Percentiles rank a stretch among this genome's conserved stretches.
These are phyloP conservation scores for Jaenimonas drosophilae DNA, from an alignment of 208 protist species.

Conservation along the genomic window DNA sequence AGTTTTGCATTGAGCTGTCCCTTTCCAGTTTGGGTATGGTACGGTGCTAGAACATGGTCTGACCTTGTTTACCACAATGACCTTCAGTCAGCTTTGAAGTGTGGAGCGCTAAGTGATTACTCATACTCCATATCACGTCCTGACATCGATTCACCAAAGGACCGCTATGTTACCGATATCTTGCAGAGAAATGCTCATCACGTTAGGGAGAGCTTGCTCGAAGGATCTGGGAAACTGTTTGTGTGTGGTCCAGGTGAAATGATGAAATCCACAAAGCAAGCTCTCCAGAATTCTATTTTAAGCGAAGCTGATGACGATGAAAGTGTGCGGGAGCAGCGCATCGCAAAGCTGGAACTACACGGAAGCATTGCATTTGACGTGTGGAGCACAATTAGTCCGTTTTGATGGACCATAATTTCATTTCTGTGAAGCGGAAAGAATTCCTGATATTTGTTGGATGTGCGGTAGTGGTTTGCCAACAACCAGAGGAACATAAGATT, in stretches of 20 bases:
- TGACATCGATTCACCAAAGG: background rate
- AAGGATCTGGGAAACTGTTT: conserved; percentile 34
- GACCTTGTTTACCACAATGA: conserved; percentile 72
- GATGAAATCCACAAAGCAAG: conserved; percentile 32
- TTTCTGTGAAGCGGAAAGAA: background rate
- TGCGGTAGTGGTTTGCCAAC: no score
- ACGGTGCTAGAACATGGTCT: conserved; percentile 36
- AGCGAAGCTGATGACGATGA: conserved; percentile 55
- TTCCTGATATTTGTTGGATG: conserved; percentile 1
- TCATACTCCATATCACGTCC: conserved; percentile 44
- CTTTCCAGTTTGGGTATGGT: conserved; percentile 55
- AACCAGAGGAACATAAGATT: no score
- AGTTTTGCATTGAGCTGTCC: background rate
- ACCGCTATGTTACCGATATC: conserved; percentile 56
- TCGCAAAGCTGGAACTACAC: conserved; percentile 41
- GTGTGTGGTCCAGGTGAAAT: conserved; percentile 53
- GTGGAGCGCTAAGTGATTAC: conserved; percentile 46
- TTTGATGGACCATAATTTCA: conserved; percentile 6
- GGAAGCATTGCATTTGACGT: conserved; percentile 60
- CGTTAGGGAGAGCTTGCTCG: conserved; percentile 16
- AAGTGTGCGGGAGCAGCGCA: conserved; percentile 51
- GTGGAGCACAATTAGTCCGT: conserved; percentile 58
- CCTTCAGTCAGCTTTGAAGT: conserved; percentile 20
- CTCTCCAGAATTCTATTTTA: conserved; percentile 35
- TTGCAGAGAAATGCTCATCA: conserved; percentile 15